Percentiles rank a stretch among this genome's conserved stretches.
phyloP scores from a whole-genome alignment of 495 filamentous ascomycete species.

The Neurospora hispaniola region DNA sequence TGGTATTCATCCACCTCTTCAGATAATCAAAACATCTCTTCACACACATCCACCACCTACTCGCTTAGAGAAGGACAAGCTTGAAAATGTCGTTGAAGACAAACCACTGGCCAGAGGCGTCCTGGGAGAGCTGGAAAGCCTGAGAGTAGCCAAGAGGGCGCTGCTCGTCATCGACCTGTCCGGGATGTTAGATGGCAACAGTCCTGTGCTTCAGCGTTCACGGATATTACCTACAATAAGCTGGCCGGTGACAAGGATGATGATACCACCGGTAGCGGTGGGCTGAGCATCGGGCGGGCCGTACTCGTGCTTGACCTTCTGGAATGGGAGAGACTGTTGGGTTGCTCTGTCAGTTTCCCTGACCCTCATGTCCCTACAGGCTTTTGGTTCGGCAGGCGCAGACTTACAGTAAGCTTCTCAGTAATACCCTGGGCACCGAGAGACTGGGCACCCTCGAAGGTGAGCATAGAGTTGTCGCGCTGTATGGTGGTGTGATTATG shows the following conservation, averaged over 20 bases:
- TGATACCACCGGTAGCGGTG: constrained; percentile 47
- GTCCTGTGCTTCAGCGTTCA: not conserved
- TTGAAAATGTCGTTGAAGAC: constrained; percentile 91
- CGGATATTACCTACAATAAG: constrained; percentile 50
- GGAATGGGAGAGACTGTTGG: constrained; percentile 62
- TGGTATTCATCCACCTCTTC: not conserved
- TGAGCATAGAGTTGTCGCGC: constrained; percentile 84
- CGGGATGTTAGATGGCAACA: not conserved
- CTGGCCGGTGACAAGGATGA: constrained; percentile 77
- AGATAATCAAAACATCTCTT: not conserved
- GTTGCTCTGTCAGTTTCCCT: constrained; percentile 3
- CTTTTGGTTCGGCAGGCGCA: not conserved
- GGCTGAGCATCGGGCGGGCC: constrained; percentile 70
- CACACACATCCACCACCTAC: not conserved
- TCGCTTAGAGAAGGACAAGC: constrained; percentile 51
- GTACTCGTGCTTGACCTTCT: constrained; percentile 61
- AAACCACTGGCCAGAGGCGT: constrained; percentile 59
- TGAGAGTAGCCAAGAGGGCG: constrained; percentile 79
- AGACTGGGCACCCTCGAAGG: constrained; percentile 61
- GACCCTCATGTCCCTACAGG: not conserved
- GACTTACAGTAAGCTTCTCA: constrained; percentile 62
- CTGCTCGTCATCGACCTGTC: constrained; percentile 69
- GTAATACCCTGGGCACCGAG: constrained; percentile 53
- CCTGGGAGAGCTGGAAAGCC: constrained; percentile 68
- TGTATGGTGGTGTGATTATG: constrained; percentile 22